Evolutionary conservation across 345 rosid genomes (phyloP).

Genomic region (rapeseed (Brassica napus)): DNA sequence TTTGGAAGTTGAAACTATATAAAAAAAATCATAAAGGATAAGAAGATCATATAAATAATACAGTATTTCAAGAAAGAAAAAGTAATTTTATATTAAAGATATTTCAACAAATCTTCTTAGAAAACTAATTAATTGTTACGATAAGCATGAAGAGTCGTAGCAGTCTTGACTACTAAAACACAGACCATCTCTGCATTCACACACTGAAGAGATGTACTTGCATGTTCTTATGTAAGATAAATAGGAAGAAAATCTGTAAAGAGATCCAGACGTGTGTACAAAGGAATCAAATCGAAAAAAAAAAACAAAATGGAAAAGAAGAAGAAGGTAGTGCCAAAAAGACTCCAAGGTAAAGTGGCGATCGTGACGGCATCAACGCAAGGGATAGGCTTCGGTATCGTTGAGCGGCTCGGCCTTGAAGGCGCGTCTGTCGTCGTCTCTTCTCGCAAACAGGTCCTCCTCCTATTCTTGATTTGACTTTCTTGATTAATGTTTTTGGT

Average conservation of each 20-base stretch:
- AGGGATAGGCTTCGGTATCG: constrained; percentile 80
- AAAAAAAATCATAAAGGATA: too few species aligned
- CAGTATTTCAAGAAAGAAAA: too few species aligned
- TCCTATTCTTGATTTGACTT: neutral
- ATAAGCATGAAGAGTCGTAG: neutral
- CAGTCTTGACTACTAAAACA: neutral
- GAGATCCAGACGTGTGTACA: neutral
- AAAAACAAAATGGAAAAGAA: constrained; percentile 44
- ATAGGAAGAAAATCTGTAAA: neutral
- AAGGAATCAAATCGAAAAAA: neutral
- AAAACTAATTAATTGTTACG: neutral
- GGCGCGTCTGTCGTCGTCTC: constrained; percentile 47
- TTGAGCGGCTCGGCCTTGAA: constrained; percentile 75
- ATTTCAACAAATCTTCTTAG: neutral
- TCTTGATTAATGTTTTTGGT: neutral
- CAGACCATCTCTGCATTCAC: neutral
- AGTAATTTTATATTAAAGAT: neutral
- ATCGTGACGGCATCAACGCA: constrained; percentile 93
- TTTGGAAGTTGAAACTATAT: too few species aligned
- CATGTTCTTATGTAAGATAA: neutral
- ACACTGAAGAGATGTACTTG: neutral
- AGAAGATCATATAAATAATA: too few species aligned
- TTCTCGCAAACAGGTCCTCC: constrained; percentile 41
- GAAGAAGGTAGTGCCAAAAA: constrained; percentile 34
- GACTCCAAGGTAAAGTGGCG: constrained; percentile 79